Base-by-base conservation (phyloP, 2,329 filamentous ascomycete species). In the Colletotrichum brevisporum region DNA sequence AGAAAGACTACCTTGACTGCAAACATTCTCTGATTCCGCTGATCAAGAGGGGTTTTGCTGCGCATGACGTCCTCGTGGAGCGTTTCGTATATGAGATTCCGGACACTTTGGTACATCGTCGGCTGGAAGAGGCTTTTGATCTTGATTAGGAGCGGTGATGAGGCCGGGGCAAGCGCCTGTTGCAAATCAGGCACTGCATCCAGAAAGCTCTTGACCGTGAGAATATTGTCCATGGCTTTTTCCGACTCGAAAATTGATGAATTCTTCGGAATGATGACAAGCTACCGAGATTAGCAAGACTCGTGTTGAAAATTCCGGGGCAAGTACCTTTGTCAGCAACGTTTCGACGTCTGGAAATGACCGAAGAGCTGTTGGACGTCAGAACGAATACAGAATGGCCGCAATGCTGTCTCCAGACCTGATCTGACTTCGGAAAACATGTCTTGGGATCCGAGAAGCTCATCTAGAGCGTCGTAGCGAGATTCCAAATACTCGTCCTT, bases 1-100 rank as follows among this genome's bases (percentile, higher is more conserved):
- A 26, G 9, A 36, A 8, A n/a, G 2, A n/a, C 66, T 75, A 90
- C 89, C 82, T 92, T 96, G 39, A 98, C 91, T 24, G 95, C 95
- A 81, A 97, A 98, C 0, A 92, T 93, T 71, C 95, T 87, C 77
- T 98, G 95, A 70, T 98, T 97, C 15, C 95, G 89, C 65, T 97
- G 84, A 71, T 98, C 95, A 5, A 98, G 85, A 0, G 96, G 92
- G 24, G 91, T 89, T 54, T 87, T 93, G 67, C 93, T 92, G 73
- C 92, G 97, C 0, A 86, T 88, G 0, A 94, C 93, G 76, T 97
- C 93, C 9, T 92, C 88, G 71, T 98, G 96, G 73, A 99, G 91
- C 0, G 89, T 89, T 15, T 84, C 81, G 52, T 88, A 82, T 59
- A 99, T 94, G 2, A 92, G 80, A 2, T 86, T 81, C 52, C 91